phyloP scores from a whole-genome alignment of 1,284 basidiomycete genomes.

The Puccinia sorghi region DNA sequence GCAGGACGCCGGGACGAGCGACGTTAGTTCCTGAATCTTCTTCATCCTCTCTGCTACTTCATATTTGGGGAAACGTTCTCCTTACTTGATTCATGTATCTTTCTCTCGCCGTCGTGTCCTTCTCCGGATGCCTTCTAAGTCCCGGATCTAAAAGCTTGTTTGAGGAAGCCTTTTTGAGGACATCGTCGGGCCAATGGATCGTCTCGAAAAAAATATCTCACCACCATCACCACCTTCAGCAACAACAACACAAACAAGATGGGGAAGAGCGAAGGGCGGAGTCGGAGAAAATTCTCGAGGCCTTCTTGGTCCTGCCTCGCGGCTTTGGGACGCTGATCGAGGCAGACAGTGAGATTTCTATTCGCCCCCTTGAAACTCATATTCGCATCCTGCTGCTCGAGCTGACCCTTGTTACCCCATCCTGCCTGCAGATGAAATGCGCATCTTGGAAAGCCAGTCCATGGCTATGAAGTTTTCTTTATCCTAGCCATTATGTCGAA shows the following conservation, averaged over 20 bases:
- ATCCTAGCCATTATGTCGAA: not conserved
- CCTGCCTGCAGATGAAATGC: slow-evolving; percentile 6
- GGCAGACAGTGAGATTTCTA: slow-evolving; percentile 33
- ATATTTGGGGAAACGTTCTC: not conserved
- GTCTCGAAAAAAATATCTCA: slow-evolving; percentile 20
- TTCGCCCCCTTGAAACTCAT: not conserved
- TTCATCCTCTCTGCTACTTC: not conserved
- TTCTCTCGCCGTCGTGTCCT: not conserved
- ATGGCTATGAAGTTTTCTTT: not conserved
- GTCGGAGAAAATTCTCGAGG: not conserved
- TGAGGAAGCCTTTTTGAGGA: slow-evolving; percentile 43
- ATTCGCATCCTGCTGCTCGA: not conserved
- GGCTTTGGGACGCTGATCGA: slow-evolving; percentile 42
- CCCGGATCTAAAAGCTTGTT: not conserved
- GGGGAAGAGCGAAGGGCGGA: not conserved
- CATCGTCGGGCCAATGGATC: slow-evolving; percentile 45
- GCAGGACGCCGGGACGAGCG: not conserved
- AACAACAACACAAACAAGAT: not conserved
- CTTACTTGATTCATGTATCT: not conserved
- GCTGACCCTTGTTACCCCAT: not conserved
- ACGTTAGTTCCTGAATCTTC: not conserved
- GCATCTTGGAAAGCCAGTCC: slow-evolving; percentile 21
- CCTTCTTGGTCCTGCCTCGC: slow-evolving; percentile 28
- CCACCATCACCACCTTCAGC: not conserved
- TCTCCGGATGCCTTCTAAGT: not conserved